Evolutionary conservation across 495 filamentous ascomycete species (phyloP).

Genomic region (Parathielavia hyrcaniae): DNA sequence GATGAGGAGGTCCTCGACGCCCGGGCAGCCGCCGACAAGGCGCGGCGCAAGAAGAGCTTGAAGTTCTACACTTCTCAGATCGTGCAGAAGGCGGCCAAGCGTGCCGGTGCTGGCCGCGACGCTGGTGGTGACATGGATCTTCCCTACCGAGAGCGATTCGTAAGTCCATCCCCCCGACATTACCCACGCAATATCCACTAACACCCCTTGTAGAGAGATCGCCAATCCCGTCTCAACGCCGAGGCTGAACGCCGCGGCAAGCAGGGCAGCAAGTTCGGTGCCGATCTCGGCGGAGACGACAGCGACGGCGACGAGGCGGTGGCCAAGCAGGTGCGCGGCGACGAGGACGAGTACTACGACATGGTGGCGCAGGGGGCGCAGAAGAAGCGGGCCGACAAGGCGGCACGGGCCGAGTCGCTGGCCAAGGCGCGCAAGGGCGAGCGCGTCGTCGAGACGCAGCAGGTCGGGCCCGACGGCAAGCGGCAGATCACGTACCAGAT

Average conservation of each 20-base stretch:
- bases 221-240: slow-evolving; percentile 73
- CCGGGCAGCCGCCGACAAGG: slow-evolving; percentile 67
- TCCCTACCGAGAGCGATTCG: slow-evolving; percentile 77
- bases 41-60: slow-evolving; percentile 74
- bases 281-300: slow-evolving; percentile 53
- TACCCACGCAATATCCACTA: not conserved
- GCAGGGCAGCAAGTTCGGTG: slow-evolving; percentile 53
- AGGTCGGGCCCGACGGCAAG: slow-evolving; percentile 68
- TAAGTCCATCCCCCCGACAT: slow-evolving; percentile 14
- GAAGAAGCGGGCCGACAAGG: slow-evolving; percentile 70
- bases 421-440: slow-evolving; percentile 42
- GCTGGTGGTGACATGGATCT: slow-evolving; percentile 88
- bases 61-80: slow-evolving; percentile 97
- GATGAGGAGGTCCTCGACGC: slow-evolving; percentile 47
- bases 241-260: slow-evolving; percentile 81
- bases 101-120: slow-evolving; percentile 70
- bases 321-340: slow-evolving; percentile 42
- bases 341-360: slow-evolving; percentile 83
- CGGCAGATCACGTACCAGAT: slow-evolving; percentile 86
- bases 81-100: slow-evolving; percentile 82
- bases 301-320: slow-evolving; percentile 51
- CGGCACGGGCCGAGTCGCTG: slow-evolving; percentile 42
- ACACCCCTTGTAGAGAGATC: slow-evolving; percentile 49
- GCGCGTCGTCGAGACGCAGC: slow-evolving; percentile 55
- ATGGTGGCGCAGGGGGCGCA: slow-evolving; percentile 63